Evolutionary conservation across 208 protist genomes (phyloP).

Genomic region (Porcisia deanei): DNA sequence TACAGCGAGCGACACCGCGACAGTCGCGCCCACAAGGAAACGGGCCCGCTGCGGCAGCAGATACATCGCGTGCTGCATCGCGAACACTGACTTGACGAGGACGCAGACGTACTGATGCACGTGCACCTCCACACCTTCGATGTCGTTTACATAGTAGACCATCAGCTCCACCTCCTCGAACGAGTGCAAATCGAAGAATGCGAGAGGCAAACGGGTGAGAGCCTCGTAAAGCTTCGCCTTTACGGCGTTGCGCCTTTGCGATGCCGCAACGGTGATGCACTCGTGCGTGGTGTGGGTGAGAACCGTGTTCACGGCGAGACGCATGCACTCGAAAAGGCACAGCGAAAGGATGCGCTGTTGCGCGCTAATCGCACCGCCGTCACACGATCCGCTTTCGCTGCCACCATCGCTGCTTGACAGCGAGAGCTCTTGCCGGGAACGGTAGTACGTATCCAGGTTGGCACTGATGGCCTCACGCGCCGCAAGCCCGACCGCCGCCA

Average conservation of each 20-base stretch:
- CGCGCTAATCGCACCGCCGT: not conserved
- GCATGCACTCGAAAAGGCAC: slow-evolving; percentile 54
- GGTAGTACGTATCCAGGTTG: slow-evolving; percentile 31
- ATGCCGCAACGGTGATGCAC: slow-evolving; percentile 49
- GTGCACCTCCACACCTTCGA: slow-evolving; percentile 84
- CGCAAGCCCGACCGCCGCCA: slow-evolving; percentile 34
- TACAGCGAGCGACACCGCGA: slow-evolving; percentile 24
- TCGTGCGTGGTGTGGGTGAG: slow-evolving; percentile 40
- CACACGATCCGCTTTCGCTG: not conserved
- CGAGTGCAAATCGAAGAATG: slow-evolving; percentile 59
- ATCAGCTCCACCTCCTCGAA: slow-evolving; percentile 74
- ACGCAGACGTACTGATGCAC: slow-evolving; percentile 54
- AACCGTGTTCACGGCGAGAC: slow-evolving; percentile 44
- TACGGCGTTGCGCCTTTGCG: slow-evolving; percentile 43
- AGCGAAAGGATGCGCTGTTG: slow-evolving; percentile 33
- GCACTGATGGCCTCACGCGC: slow-evolving; percentile 40
- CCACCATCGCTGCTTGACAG: not conserved
- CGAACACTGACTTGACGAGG: slow-evolving; percentile 28
- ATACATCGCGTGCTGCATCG: slow-evolving; percentile 31
- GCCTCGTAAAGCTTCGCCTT: slow-evolving; percentile 68
- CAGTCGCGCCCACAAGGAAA: slow-evolving; percentile 29
- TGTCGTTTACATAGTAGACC: slow-evolving; percentile 78
- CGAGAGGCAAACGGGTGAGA: slow-evolving; percentile 60
- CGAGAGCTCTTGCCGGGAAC: not conserved
- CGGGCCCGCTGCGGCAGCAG: slow-evolving; percentile 31